Percentiles rank a stretch among this genome's conserved stretches.
phyloP scores from a whole-genome alignment of 495 filamentous ascomycete genomes.

The Annulohypoxylon stygium region DNA sequence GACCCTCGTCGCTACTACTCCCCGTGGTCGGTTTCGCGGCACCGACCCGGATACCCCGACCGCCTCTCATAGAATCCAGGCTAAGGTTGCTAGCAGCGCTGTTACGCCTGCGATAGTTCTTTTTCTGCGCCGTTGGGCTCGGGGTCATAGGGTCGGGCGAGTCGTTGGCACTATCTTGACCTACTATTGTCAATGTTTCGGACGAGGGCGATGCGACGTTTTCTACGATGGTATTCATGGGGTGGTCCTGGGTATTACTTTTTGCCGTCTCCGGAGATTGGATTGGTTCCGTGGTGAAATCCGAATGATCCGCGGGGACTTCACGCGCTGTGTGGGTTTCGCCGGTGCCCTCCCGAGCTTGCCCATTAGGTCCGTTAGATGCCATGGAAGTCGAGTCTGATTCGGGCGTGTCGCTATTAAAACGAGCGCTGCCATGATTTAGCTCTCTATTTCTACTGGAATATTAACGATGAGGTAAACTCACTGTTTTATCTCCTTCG shows the following conservation, averaged over 20 bases:
- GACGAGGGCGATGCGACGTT: constrained; percentile 23
- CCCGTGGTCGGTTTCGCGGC: constrained; percentile 46
- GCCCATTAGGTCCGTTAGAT: constrained; percentile 39
- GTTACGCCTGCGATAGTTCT: constrained; percentile 31
- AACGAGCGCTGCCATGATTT: constrained; percentile 36
- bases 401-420: constrained; percentile 46
- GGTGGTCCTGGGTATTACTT: constrained; percentile 26
- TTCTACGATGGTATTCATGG: constrained; percentile 41
- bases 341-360: constrained; percentile 21
- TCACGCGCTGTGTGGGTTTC: constrained; percentile 40
- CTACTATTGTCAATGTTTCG: constrained; percentile 5
- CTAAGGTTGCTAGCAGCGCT: constrained; percentile 47
- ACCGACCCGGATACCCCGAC: constrained; percentile 54
- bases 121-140: constrained; percentile 37
- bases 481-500: constrained; percentile 47
- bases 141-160: constrained; percentile 31
- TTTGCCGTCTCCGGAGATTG: constrained; percentile 6
- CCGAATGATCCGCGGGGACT: constrained; percentile 15
- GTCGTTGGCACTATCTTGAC: constrained; percentile 25
- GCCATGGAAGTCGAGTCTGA: constrained; percentile 41
- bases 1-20: constrained; percentile 47
- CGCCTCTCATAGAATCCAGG: constrained; percentile 44
- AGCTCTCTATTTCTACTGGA: constrained; percentile 19
- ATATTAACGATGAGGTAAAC: constrained; percentile 36
- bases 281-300: constrained; percentile 13